Conservation (phyloP, 1,139 yeast genomes). For the Sugiyamaella castrensis region DNA sequence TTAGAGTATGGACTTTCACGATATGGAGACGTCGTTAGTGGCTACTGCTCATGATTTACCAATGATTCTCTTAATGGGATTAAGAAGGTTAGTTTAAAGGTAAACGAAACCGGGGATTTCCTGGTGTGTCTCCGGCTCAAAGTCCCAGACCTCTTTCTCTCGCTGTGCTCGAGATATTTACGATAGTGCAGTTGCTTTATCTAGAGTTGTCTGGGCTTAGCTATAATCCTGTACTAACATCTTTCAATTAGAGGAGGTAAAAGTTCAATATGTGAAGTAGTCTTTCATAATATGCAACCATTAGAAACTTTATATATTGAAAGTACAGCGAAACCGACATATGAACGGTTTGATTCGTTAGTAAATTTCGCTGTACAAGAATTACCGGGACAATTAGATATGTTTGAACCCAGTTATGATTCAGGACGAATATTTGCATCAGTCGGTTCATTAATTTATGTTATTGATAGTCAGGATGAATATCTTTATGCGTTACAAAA, state of each 20-base stretch:
- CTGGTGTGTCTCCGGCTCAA: too few relatives aligned
- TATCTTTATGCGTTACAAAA: slow-evolving; percentile 88
- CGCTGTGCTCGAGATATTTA: too few relatives aligned
- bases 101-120: too few relatives aligned
- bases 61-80: slow-evolving; percentile 68
- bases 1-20: slow-evolving; percentile 18
- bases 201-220: too few relatives aligned
- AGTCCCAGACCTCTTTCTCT: too few relatives aligned
- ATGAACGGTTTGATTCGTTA: slow-evolving; percentile 51
- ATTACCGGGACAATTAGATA: slow-evolving; percentile 88
- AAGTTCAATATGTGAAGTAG: slow-evolving; percentile 90
- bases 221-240: slow-evolving; percentile 2
- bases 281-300: slow-evolving; percentile 96
- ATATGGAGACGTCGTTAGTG: slow-evolving; percentile 24
- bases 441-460: slow-evolving; percentile 92
- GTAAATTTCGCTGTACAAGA: slow-evolving; percentile 93
- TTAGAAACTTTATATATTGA: slow-evolving; percentile 87
- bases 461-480: slow-evolving; percentile 89
- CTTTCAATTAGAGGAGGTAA: slow-evolving; percentile 51
- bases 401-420: slow-evolving; percentile 76
- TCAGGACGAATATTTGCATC: slow-evolving; percentile 72
- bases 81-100: slow-evolving; percentile 48
- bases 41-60: slow-evolving; percentile 28
- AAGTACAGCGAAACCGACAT: slow-evolving; percentile 82
- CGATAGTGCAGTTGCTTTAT: too few relatives aligned